A percentile compares a stretch with the other conserved stretches of the same genome.
phyloP scores from a whole-genome alignment of 1,284 basidiomycete species.

The Ustilago loliicola region DNA sequence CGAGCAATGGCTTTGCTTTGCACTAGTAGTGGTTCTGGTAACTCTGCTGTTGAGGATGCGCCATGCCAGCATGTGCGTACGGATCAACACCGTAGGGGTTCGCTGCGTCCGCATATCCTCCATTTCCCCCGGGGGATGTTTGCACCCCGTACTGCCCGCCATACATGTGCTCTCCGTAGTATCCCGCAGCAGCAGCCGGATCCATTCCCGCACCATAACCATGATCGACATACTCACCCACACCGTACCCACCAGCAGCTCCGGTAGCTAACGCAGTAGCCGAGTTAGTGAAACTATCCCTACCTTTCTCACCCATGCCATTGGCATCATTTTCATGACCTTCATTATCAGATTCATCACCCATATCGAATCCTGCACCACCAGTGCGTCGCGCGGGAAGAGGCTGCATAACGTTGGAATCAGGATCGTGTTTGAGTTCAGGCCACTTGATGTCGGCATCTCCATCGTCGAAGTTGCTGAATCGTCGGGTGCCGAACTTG shows the following conservation, averaged over 20 bases:
- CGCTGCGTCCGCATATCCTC: neutral
- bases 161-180: conserved; percentile 37
- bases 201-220: conserved; percentile 29
- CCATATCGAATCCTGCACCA: conserved; percentile 69
- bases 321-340: conserved; percentile 29
- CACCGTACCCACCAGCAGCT: conserved; percentile 25
- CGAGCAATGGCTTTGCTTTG: neutral
- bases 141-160: conserved; percentile 27
- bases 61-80: conserved; percentile 40
- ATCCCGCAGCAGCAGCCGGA: conserved; percentile 22
- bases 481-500: conserved; percentile 61
- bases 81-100: conserved; percentile 33
- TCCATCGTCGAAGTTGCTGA: conserved; percentile 55
- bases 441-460: conserved; percentile 69
- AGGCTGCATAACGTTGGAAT: conserved; percentile 61
- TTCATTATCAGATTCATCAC: conserved; percentile 62
- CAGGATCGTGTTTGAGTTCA: conserved; percentile 65
- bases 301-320: conserved; percentile 35
- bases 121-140: conserved; percentile 15
- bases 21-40: conserved; percentile 34
- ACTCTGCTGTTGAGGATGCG: conserved; percentile 23
- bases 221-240: conserved; percentile 37
- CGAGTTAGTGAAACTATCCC: conserved; percentile 48
- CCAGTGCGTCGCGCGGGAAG: conserved; percentile 66
- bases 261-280: conserved; percentile 48